Base-by-base conservation (phyloP, 2,329 filamentous ascomycete species). In the Sclerotinia spermophila region DNA sequence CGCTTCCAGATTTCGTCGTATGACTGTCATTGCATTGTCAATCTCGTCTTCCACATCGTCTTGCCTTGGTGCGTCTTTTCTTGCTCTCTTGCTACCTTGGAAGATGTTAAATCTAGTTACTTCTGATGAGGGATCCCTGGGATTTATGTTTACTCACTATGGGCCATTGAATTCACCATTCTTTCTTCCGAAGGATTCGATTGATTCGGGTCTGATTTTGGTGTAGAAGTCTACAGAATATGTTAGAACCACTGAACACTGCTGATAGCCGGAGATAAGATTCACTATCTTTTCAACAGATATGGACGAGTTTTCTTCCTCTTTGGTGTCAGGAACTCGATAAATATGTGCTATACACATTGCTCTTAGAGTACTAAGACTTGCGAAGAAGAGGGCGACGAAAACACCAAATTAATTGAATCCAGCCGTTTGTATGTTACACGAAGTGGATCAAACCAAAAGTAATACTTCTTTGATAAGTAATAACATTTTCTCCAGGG, bases 301-400 rank as follows among this genome's bases (percentile, higher is more conserved):
- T 21, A 24, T 15, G 5, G 21, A 35, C 33, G 24, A n/a, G 11
- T 24, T n/a, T 33, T 2, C 0, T 11, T n/a, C 35, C 13, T 24
- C 15, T 35, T 7, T 11, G 13, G 11, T 58, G 5, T 21, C 2
- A 15, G 33, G 5, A 15, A 19, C 3, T 58, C 19, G 33, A 58
- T 21, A 3, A n/a, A 8, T 10, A 3, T 38, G 33, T 33, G 11
- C 19, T 13, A 38, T 38, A 1, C 5, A 58, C 11, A 38, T 5
- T 17, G n/a, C 5, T 4, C 2, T 1, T 3, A 38, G 5, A 1
- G 5, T 58, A 2, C 2, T n/a, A 1, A 38, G 8, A 40, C 6
- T 40, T 17, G 13, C 5, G 2, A 38, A 38, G 11, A 59, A 40
- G 21, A 17, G 6, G 19, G 10, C 8, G 13, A 17, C 2, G 1